Base-by-base conservation (phyloP, 2,329 filamentous ascomycete species). In the Aspergillus tamarii region DNA sequence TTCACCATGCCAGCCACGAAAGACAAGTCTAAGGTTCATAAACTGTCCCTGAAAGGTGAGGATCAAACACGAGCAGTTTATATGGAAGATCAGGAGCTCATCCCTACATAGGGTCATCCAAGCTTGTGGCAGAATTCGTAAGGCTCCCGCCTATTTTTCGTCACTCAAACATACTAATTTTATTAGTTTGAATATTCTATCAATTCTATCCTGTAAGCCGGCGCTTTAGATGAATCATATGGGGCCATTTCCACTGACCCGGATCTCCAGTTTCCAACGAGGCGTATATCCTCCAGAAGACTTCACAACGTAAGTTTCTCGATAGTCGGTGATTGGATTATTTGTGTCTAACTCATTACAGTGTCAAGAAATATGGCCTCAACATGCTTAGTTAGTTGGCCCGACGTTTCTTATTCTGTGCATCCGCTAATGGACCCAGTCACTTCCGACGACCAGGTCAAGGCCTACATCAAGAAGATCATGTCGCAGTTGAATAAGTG, bases 401-500 rank as follows among this genome's bases (percentile, higher is more conserved):
- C 12, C 34, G 19, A 36, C 58, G 8, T 30, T 32, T 8, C 48
- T 34, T 36, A 36, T 30, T 21, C 21, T 30, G 19, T 36, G 61
- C 63, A 62, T 57, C 30, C 62, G 48, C 64, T 72, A 53, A 70
- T 65, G 55, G 55, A 72, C 69, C 21, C 76, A 89, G 94, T 98
- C 58, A 96, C 94, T 36, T 88, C 93, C 67, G 95, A 99, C 78
- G 95, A 98, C 83, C 94, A 99, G 82, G 95, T 99, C 76, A 96
- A 97, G 81, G 93, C 94, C 36, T 99, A 99, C 82, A 96, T 99
- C 84, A 97, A 97, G 81, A 97, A 96, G 82, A 98, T 99, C 82
- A 99, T 97, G 94, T 90, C 89, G 32, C 95, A 99, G 80, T 88
- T 99, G 63, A 94, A 96, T 82, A 93, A 92, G 77, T 99, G 95